Conservation (phyloP, 2,329 filamentous ascomycete genomes). For the Scorias spongiosa region DNA sequence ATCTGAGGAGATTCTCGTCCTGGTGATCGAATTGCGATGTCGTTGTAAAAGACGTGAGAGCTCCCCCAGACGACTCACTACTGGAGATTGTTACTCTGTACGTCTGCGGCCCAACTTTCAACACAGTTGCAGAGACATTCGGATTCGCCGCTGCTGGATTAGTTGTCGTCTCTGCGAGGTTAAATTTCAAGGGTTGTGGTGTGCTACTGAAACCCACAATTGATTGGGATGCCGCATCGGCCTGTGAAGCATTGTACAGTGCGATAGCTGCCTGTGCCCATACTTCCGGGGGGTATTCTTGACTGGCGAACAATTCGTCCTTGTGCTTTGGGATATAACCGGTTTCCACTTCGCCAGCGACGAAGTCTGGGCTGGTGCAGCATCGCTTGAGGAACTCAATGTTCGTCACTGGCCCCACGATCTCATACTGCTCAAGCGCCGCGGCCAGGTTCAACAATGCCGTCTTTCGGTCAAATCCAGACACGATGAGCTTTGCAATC, state of each 20-base stretch:
- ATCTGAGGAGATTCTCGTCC: conserved; percentile 40
- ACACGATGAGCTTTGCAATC: conserved; percentile 95
- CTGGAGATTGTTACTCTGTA: conserved; percentile 35
- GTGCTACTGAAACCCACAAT: conserved; percentile 42
- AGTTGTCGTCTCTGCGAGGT: conserved; percentile 32
- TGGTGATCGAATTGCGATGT: conserved; percentile 31
- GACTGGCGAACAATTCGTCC: conserved; percentile 57
- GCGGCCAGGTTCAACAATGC: conserved; percentile 69
- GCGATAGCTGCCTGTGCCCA: conserved; percentile 79
- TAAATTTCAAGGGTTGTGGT: conserved; percentile 46
- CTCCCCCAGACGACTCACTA: not conserved
- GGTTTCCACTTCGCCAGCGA: conserved; percentile 80
- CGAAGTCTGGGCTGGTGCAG: conserved; percentile 67
- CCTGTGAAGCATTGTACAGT: conserved; percentile 36
- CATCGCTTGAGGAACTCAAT: conserved; percentile 90
- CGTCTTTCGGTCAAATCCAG: conserved; percentile 60
- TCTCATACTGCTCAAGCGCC: conserved; percentile 76
- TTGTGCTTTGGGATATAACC: conserved; percentile 88
- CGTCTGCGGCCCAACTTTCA: conserved; percentile 33
- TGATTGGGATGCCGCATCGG: conserved; percentile 13
- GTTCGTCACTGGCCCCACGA: conserved; percentile 86
- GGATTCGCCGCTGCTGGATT: conserved; percentile 27
- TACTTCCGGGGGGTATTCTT: conserved; percentile 51
- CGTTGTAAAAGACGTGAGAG: conserved; percentile 4
- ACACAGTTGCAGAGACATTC: conserved; percentile 28